phyloP scores from a whole-genome alignment of 176 grass and related monocot species.

The Eremochloa ophiuroides region DNA sequence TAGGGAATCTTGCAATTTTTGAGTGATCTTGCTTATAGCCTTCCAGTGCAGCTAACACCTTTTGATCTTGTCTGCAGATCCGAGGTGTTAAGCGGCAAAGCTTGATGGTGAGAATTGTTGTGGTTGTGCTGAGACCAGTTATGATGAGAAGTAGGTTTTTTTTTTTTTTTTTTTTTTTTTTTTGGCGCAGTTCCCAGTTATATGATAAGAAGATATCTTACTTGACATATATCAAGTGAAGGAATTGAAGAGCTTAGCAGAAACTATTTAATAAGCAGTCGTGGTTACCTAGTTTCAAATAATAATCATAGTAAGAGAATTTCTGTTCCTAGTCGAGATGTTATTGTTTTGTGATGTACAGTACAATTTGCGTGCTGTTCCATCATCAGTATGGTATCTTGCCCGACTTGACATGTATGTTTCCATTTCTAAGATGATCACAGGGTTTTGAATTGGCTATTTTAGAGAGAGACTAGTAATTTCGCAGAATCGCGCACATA shows the following conservation, averaged over 20 bases:
- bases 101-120: background rate
- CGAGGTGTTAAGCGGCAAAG: background rate
- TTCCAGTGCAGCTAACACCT: background rate
- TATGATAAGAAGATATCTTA: background rate
- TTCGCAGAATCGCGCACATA: background rate
- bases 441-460: background rate
- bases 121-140: background rate
- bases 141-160: background rate
- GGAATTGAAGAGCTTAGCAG: background rate
- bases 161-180: too few relatives aligned
- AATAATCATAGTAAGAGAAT: background rate
- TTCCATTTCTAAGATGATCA: background rate
- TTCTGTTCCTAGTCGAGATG: background rate
- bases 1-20: background rate
- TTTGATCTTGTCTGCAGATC: conserved; percentile 7
- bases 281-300: background rate
- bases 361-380: background rate
- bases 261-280: background rate
- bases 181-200: background rate
- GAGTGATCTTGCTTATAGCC: background rate
- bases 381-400: background rate
- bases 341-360: background rate
- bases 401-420: background rate
- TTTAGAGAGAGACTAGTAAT: background rate
- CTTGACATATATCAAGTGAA: background rate